Percentiles rank a stretch among this genome's conserved stretches.
Conservation (phyloP, 352 stramenopile genomes). For the Phytophthora pinifolia region DNA sequence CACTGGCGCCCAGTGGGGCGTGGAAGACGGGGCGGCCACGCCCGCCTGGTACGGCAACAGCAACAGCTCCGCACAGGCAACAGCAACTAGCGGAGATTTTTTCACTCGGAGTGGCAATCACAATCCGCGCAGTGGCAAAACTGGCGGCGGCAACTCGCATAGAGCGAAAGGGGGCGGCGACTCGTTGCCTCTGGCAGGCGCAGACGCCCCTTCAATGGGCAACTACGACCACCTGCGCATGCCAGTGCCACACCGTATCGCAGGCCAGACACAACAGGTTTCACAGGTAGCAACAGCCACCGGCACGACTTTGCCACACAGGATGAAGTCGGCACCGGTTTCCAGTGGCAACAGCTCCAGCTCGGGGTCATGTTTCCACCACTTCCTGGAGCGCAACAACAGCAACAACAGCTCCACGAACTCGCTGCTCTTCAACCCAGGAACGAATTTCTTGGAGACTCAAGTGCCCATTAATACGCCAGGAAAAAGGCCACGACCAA, state of each 20-base stretch:
- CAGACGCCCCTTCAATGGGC: conserved; percentile 38
- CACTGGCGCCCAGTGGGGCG: conserved; percentile 10
- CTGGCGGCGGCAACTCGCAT: conserved; percentile 10
- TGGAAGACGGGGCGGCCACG: background rate
- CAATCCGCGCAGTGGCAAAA: conserved; percentile 19
- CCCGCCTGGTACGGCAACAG: background rate
- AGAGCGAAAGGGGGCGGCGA: conserved; percentile 17
- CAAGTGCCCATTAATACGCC: conserved; percentile 3
- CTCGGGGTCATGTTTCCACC: conserved; percentile 27
- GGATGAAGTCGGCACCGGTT: conserved; percentile 16
- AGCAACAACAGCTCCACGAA: conserved; percentile 26
- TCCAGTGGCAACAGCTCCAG: conserved; percentile 8
- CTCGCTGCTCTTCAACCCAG: conserved; percentile 20
- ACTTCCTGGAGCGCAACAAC: conserved; percentile 32
- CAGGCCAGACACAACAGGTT: conserved; percentile 15
- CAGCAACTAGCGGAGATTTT: conserved; percentile 12
- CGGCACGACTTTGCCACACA: conserved; percentile 19
- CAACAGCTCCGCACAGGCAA: conserved; percentile 1
- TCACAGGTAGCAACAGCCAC: conserved; percentile 12
- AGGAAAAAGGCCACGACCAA: conserved; percentile 27
- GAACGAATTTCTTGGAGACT: conserved; percentile 9
- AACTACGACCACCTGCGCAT: conserved; percentile 67
- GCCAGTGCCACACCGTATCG: conserved; percentile 32
- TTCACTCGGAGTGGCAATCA: conserved; percentile 15
- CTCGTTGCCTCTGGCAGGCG: conserved; percentile 5